Evolutionary conservation across 768 basidiomycete genomes (phyloP).

Genomic region (Austroboletus eburneus): DNA sequence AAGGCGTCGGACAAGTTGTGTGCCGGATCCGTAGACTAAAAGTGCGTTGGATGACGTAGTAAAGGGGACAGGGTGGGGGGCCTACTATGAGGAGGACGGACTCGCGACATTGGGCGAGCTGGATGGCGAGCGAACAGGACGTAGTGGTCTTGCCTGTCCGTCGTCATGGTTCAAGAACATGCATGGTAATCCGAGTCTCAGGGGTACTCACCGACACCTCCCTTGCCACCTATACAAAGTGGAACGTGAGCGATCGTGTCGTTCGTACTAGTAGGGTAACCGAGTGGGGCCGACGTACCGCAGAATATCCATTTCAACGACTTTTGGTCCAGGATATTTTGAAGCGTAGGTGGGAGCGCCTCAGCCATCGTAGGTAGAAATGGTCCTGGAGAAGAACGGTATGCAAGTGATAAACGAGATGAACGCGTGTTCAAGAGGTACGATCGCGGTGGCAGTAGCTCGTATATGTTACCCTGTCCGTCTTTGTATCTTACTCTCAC

Average conservation of each 20-base stretch:
- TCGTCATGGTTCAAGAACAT: not conserved
- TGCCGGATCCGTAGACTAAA: conserved; percentile 96
- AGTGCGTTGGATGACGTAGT: not conserved
- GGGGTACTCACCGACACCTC: conserved; percentile 80
- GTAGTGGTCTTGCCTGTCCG: conserved; percentile 92
- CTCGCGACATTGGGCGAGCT: conserved; percentile 83
- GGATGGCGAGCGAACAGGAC: conserved; percentile 96
- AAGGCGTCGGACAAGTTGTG: conserved; percentile 99
- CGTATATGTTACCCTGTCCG: not conserved
- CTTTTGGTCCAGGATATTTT: conserved; percentile 92
- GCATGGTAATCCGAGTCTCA: not conserved
- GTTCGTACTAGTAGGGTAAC: too few relatives aligned
- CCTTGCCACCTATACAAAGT: conserved; percentile 78
- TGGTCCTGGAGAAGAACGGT: conserved; percentile 2
- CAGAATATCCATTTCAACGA: conserved; percentile 99
- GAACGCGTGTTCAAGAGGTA: conserved; percentile 17
- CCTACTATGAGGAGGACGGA: conserved; percentile 96
- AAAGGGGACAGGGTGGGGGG: too few relatives aligned
- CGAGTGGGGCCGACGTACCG: conserved; percentile 48
- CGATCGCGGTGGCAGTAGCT: conserved; percentile 6
- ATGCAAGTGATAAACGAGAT: conserved; percentile 6
- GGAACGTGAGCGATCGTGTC: conserved; percentile 11
- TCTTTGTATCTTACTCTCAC: conserved; percentile 18
- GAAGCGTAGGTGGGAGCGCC: conserved; percentile 76
- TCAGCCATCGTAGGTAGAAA: conserved; percentile 43